phyloP scores from a whole-genome alignment of 2,329 filamentous ascomycete genomes.

The Aureobasidium sp. region DNA sequence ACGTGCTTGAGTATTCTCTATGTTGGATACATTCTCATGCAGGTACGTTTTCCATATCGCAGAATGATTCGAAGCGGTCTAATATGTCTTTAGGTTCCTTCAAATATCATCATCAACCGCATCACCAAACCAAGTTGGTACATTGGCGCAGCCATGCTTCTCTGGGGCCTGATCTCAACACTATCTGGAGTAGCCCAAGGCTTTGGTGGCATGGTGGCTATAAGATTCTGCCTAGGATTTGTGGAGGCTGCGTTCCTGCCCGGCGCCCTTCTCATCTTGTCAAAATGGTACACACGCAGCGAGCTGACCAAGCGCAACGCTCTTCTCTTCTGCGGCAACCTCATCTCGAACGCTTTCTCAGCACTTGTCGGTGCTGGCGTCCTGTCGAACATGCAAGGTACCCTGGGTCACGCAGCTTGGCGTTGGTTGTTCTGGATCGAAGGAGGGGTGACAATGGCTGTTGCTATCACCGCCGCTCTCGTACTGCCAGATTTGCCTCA shows the following conservation, averaged over 20 bases:
- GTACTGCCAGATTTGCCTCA: constrained; percentile 42
- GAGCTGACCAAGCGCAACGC: constrained; percentile 30
- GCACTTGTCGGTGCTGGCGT: constrained; percentile 54
- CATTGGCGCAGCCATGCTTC: constrained; percentile 31
- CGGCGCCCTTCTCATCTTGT: constrained; percentile 37
- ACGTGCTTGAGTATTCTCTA: constrained; percentile 53
- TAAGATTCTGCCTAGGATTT: constrained; percentile 35
- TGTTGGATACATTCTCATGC: constrained; percentile 42
- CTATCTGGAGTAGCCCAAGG: constrained; percentile 29
- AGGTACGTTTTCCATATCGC: constrained; percentile 17
- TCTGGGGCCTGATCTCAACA: constrained; percentile 36
- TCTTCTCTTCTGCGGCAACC: constrained; percentile 24
- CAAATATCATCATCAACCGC: constrained; percentile 41
- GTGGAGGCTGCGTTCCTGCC: constrained; percentile 40
- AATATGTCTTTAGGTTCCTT: constrained; percentile 31
- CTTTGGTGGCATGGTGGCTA: constrained; percentile 31
- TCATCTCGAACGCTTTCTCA: constrained; percentile 58
- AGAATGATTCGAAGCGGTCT: neutral
- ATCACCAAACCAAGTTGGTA: constrained; percentile 35
- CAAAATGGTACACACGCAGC: constrained; percentile 46
- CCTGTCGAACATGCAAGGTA: constrained; percentile 54
- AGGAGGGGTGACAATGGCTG: constrained; percentile 55
- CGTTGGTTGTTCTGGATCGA: constrained; percentile 43
- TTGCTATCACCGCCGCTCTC: constrained; percentile 52
- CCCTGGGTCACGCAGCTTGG: constrained; percentile 52